Percentiles rank a stretch among this genome's conserved stretches.
Evolutionary conservation across 306 rosid genomes (phyloP).

Genomic region (Citrullus amarus): DNA sequence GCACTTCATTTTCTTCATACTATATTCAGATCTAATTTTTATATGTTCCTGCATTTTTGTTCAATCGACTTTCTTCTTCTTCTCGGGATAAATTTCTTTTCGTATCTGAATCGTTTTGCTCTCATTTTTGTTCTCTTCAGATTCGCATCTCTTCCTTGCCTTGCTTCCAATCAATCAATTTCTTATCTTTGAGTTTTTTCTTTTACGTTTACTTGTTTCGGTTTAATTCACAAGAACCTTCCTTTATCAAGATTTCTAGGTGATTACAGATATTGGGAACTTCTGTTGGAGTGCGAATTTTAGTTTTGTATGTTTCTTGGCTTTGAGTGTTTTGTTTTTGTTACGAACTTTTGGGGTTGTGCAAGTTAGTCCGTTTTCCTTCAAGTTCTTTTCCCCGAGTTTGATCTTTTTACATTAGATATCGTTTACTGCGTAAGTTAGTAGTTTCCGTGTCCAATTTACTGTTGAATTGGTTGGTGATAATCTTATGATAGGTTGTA

Average conservation of each 20-base stretch:
- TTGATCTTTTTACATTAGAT: neutral
- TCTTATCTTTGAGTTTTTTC: neutral
- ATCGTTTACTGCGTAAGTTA: neutral
- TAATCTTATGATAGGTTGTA: neutral
- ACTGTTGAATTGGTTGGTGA: neutral
- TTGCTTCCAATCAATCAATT: neutral
- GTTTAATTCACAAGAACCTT: neutral
- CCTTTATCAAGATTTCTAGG: neutral
- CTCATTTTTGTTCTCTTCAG: neutral
- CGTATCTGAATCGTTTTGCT: neutral
- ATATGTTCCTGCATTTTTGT: neutral
- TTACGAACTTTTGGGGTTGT: neutral
- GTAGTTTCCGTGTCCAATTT: neutral
- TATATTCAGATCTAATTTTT: neutral
- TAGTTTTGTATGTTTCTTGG: neutral
- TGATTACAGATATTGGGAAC: neutral
- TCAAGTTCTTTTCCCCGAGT: neutral
- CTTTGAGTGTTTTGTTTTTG: neutral
- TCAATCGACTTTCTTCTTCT: neutral
- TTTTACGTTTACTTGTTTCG: neutral
- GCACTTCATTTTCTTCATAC: neutral
- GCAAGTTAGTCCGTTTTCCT: neutral
- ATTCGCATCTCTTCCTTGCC: neutral
- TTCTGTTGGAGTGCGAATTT: neutral
- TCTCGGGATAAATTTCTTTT: neutral